Evolutionary conservation across 306 rosid genomes (phyloP).

Genomic region (Biancaea sappan): DNA sequence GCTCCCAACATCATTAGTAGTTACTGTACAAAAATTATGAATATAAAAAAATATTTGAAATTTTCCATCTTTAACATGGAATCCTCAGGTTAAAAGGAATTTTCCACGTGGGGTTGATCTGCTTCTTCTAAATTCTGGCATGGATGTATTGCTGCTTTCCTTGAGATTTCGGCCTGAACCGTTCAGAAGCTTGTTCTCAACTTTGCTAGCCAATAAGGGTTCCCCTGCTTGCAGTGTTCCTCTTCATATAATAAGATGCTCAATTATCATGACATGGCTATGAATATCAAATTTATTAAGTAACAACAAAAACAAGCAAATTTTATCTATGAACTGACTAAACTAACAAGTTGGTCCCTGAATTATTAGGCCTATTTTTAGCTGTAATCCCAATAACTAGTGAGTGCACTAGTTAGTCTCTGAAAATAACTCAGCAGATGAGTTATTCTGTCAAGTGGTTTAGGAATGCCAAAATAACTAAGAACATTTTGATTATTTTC

Average conservation of each 20-base stretch:
- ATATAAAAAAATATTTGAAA: not conserved
- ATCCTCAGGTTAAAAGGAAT: constrained; percentile 57
- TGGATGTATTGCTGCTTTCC: constrained; percentile 59
- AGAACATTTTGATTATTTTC: not conserved
- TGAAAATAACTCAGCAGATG: too few relatives aligned
- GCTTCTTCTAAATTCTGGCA: constrained; percentile 73
- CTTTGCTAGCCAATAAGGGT: constrained; percentile 58
- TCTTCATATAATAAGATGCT: constrained; percentile 48
- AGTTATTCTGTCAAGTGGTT: not conserved
- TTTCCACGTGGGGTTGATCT: constrained; percentile 89
- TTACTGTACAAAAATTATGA: constrained; percentile 51
- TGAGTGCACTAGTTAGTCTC: not conserved
- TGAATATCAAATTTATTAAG: not conserved
- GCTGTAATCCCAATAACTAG: not conserved
- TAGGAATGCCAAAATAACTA: not conserved
- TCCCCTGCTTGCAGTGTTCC: constrained; percentile 53
- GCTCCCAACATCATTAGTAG: constrained; percentile 37
- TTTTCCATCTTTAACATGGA: not conserved
- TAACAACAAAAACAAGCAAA: not conserved
- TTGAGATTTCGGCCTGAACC: constrained; percentile 50
- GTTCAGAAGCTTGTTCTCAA: constrained; percentile 61
- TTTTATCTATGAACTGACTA: not conserved
- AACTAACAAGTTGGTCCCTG: not conserved
- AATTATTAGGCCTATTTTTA: not conserved
- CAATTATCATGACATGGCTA: not conserved